phyloP scores from a whole-genome alignment of 2,329 filamentous ascomycete species.

The Endoconidiophora polonica region DNA sequence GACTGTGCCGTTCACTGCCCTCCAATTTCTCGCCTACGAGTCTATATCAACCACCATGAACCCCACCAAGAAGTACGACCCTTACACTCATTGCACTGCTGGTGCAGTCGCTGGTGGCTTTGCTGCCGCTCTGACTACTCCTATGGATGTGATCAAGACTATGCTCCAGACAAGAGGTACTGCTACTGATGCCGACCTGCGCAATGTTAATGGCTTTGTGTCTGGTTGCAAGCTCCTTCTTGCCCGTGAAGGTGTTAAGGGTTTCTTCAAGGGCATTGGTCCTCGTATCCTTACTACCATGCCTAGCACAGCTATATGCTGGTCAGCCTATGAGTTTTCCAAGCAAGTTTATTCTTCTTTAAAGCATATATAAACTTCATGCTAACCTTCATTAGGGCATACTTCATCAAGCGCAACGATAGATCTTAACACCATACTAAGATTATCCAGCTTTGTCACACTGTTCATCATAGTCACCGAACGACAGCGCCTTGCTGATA shows the following conservation, averaged over 20 bases:
- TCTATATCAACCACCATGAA: conserved; percentile 91
- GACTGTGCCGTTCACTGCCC: conserved; percentile 93
- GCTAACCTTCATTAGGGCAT: conserved; percentile 27
- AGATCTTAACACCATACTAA: conserved; percentile 18
- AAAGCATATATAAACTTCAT: conserved; percentile 6
- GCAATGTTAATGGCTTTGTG: conserved; percentile 66
- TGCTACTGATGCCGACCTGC: conserved; percentile 61
- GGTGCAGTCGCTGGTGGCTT: conserved; percentile 86
- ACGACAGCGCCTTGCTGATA: no score
- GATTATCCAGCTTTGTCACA: not conserved
- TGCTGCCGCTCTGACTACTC: conserved; percentile 84
- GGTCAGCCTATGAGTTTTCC: conserved; percentile 60
- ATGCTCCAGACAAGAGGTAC: conserved; percentile 85
- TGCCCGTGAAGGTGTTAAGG: conserved; percentile 63
- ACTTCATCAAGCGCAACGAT: conserved; percentile 41
- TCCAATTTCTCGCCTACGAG: conserved; percentile 96
- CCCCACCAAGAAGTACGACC: conserved; percentile 70
- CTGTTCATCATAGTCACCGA: no score
- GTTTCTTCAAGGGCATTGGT: conserved; percentile 86
- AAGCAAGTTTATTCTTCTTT: conserved; percentile 33
- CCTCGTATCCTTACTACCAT: conserved; percentile 90
- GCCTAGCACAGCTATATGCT: conserved; percentile 99
- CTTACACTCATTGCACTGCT: conserved; percentile 80
- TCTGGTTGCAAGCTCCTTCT: conserved; percentile 70
- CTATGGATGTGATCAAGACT: conserved; percentile 96